Base-by-base conservation (phyloP, 2,329 filamentous ascomycete species). In the Colletotrichum spinosum region DNA sequence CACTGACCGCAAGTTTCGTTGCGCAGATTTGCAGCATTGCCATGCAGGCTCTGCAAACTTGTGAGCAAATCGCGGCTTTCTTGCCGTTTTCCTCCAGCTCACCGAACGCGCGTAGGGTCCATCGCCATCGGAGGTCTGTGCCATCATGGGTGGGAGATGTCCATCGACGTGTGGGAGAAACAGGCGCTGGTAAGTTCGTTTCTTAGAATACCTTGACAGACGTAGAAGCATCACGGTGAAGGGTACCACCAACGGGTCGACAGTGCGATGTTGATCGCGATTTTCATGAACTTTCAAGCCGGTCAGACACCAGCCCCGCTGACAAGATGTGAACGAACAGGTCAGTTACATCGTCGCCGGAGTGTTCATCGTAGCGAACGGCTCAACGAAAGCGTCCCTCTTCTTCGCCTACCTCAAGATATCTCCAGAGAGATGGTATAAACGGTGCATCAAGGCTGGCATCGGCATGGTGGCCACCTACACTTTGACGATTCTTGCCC, bases 331-430 rank as follows among this genome's bases (percentile, higher is more conserved):
- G 13, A 41, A 10, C 38, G 38, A 13, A 8, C 4, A 73, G 72
- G 68, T 69, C 41, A 71, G 72, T 2, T 75, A 72, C 42, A 73
- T 75, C 33, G 69, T 69, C 5, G 66, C 69, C 0, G 70, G 70
- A 3, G 68, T 78, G 10, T 80, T 78, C 59, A 74, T 76, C 13
- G 65, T 71, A 6, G 73, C 74, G 48, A 74, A 75, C 11, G 74
- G 73, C 11, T 70, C 76, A n/a, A 76, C 74, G 4, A 80, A 79
- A 44, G 58, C 76, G 0, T 77, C 77, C 0, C 72, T 80, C 7
- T 60, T 79, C 8, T 70, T 76, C 0, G 77, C 79, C 10, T 79
- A 79, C 45, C 69, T 74, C 13, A 71, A 71, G 5, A 70, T 80
- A 0, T 78, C 76, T 0, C 77, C 77, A 0, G 72, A 73, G 6